These are phyloP conservation scores for Salix dunnii DNA, from an alignment of 345 rosid genomes.

Conservation along the genomic window DNA sequence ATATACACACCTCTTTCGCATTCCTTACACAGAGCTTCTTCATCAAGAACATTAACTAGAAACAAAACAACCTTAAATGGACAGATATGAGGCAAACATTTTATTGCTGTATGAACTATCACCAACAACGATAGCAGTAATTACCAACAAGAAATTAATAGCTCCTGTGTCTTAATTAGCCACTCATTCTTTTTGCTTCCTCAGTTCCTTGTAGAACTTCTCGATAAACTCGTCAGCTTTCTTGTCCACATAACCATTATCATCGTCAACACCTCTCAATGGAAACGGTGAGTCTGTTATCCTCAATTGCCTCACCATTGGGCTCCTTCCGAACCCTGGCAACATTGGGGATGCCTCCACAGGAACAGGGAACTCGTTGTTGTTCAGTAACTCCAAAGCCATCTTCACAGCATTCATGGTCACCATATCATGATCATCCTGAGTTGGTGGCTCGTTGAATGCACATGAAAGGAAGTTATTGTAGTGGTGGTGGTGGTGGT, in stretches of 20 bases:
- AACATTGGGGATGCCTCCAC: slow-evolving; percentile 63
- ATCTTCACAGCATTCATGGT: slow-evolving; percentile 43
- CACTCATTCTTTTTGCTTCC: slow-evolving; percentile 41
- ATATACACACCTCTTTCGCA: background rate
- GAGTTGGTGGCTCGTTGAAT: slow-evolving; percentile 53
- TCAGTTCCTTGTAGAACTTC: slow-evolving; percentile 66
- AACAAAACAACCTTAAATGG: background rate
- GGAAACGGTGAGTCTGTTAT: slow-evolving; percentile 96
- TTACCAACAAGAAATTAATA: background rate
- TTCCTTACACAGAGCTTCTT: slow-evolving; percentile 6
- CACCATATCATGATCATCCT: slow-evolving; percentile 41
- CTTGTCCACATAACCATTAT: slow-evolving; percentile 50
- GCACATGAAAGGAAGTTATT: slow-evolving; percentile 53
- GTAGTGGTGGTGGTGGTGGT: slow-evolving; percentile 37
- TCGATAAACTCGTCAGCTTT: slow-evolving; percentile 85
- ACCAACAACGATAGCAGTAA: background rate
- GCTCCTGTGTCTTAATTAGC: background rate
- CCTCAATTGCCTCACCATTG: slow-evolving; percentile 70
- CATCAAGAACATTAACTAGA: slow-evolving; percentile 12
- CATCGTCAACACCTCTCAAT: slow-evolving; percentile 49
- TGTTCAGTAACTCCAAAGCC: slow-evolving; percentile 58
- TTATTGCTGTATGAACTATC: background rate
- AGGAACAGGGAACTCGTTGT: slow-evolving; percentile 15
- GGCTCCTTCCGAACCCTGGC: slow-evolving; percentile 82
- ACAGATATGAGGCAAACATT: background rate